Evolutionary conservation across 192 early-diverging fungal genomes (phyloP).

Genomic region (Funneliformis geosporum): DNA sequence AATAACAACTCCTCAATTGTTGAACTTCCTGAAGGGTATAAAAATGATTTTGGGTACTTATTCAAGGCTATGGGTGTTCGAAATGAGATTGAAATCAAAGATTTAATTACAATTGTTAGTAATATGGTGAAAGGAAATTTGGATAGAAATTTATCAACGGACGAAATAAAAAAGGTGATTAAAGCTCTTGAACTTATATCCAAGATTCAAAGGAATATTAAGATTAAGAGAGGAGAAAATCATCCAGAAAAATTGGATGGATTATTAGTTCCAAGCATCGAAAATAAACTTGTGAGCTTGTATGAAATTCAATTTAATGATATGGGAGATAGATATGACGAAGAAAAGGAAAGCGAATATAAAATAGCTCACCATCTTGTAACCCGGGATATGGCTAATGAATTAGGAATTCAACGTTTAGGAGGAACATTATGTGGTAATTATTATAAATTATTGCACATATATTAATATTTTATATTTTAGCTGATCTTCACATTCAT

Average conservation of each 20-base stretch:
- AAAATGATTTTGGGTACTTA: background rate
- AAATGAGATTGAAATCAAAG: background rate
- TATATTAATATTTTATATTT: background rate
- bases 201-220: background rate
- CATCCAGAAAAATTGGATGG: background rate
- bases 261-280: background rate
- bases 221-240: background rate
- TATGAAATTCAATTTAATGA: constrained; percentile 5
- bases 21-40: background rate
- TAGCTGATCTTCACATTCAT: background rate
- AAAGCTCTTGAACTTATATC: background rate
- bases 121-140: background rate
- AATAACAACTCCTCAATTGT: background rate
- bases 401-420: background rate
- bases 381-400: background rate
- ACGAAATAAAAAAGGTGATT: background rate
- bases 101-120: background rate
- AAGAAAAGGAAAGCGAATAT: background rate
- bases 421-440: background rate
- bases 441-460: background rate
- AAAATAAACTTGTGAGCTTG: background rate
- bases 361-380: background rate
- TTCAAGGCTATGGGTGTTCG: background rate
- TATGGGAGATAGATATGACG: background rate
- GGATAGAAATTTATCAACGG: background rate